Evolutionary conservation across 2,329 filamentous ascomycete genomes (phyloP), one percentile per base, ranked within the genome.

Genomic region (Fusarium verticillioides): DNA sequence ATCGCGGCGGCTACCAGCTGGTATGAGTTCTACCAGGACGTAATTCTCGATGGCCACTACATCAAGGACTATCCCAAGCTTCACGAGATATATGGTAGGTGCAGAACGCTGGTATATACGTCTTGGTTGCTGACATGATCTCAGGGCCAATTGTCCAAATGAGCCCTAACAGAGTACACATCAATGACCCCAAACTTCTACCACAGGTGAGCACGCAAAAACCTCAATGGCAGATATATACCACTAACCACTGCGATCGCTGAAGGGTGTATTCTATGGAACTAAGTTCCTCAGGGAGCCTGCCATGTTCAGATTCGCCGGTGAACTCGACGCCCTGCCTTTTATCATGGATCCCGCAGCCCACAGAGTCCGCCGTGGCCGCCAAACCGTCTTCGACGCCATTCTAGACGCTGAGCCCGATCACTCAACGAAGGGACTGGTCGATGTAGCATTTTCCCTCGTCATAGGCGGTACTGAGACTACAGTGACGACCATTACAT

Each of bases 171-270:
- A 56, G 52, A 42, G 52, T 42, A 4, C 52, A 42, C 6, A 56
- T 56, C 11, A 56, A 56, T 3, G 52, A 56, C 8, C 21, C 21
- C 52, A 56, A 56, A 56, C 52, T 56, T 56, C 11, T 56, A 42
- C 9, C 52, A 56, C 52, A 56, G 32, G 36, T 56, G 26, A 40
- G 52, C 19, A 26, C 9, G 7, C 23, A 26, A 7, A 28, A 7
- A 10, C 19, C 26, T 12, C 12, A 15, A 28, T 15, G 9, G 9
- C 4, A 21, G 4, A 0, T 28, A 28, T 10, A 15, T 4, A 15
- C 6, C 19, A 28, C 44, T 47, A 10, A 28, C 26, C 12, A 7
- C 18, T 47, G 5, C 8, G 19, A 21, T 28, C 6, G 0, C 26
- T 47, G 0, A 52, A 37, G 52, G 5, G 36, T 42, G 1, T 30